Conservation (phyloP, 257 asterid species). For the Haberlea rhodopensis region DNA sequence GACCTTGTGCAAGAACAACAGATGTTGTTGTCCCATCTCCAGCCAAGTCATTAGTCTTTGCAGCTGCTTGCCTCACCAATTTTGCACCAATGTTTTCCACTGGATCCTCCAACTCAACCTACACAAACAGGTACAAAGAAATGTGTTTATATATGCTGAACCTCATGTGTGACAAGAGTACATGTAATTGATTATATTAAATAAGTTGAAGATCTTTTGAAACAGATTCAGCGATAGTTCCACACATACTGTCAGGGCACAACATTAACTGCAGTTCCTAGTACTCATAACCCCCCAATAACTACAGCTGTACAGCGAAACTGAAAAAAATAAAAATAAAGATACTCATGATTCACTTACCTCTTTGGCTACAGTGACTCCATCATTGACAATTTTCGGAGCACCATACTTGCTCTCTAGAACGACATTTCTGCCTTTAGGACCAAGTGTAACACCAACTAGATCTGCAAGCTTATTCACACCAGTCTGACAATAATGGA, state of each 20-base stretch:
- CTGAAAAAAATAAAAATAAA: background rate
- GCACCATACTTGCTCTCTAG: conserved; percentile 97
- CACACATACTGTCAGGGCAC: background rate
- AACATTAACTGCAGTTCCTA: background rate
- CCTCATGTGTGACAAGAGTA: background rate
- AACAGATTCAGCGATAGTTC: background rate
- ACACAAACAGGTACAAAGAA: conserved; percentile 7
- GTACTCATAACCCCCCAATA: background rate
- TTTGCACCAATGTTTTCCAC: conserved; percentile 98
- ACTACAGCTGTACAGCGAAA: background rate
- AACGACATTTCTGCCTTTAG: conserved; percentile 94
- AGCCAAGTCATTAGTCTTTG: conserved; percentile 96
- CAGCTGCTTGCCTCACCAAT: conserved; percentile 95
- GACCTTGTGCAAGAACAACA: conserved; percentile 97
- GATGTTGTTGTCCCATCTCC: conserved; percentile 99
- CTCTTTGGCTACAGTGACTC: conserved; percentile 95
- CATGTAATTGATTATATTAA: background rate
- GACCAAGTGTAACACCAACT: conserved; percentile 96
- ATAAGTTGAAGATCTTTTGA: background rate
- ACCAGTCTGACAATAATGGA: conserved; percentile 51
- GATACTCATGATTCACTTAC: conserved; percentile 28
- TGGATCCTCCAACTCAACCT: conserved; percentile 97
- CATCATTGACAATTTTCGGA: conserved; percentile 94
- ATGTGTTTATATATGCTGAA: background rate
- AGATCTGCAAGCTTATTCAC: conserved; percentile 92